Conservation (phyloP, 2,329 filamentous ascomycete genomes). For the Clarireedia monteithiana region DNA sequence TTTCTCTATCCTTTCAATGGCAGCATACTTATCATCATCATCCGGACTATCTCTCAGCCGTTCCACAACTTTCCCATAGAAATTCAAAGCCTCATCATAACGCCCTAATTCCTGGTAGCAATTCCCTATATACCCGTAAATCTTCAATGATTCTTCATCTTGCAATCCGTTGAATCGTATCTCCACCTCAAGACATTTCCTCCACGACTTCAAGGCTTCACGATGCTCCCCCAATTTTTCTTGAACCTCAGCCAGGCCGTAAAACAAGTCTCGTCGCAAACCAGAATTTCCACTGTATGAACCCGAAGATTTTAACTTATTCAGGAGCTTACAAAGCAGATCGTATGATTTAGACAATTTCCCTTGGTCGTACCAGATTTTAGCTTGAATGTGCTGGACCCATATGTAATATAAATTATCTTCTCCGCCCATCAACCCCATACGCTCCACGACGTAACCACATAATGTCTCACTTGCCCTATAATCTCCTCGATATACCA, state of each 20-base stretch:
- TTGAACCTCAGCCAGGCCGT: background rate
- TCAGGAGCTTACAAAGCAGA: background rate
- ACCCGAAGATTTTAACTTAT: background rate
- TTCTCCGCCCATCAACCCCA: background rate
- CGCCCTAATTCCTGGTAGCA: background rate
- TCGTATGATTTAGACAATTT: background rate
- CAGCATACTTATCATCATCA: background rate
- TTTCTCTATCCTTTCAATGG: background rate
- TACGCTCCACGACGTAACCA: background rate
- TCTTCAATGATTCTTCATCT: accelerated
- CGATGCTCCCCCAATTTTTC: background rate
- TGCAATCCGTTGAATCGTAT: background rate
- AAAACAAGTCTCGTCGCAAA: background rate
- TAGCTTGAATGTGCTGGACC: background rate
- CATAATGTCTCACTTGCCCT: background rate
- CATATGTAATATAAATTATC: background rate
- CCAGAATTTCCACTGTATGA: no score
- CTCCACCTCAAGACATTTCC: background rate
- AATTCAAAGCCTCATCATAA: background rate
- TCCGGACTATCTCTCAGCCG: background rate
- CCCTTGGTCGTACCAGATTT: background rate
- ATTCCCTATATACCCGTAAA: background rate
- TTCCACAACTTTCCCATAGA: background rate
- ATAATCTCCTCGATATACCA: background rate
- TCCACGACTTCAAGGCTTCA: background rate